These are phyloP conservation scores for Pseudodiploospora longispora DNA, from an alignment of 2,329 filamentous ascomycete genomes.

Conservation along the genomic window DNA sequence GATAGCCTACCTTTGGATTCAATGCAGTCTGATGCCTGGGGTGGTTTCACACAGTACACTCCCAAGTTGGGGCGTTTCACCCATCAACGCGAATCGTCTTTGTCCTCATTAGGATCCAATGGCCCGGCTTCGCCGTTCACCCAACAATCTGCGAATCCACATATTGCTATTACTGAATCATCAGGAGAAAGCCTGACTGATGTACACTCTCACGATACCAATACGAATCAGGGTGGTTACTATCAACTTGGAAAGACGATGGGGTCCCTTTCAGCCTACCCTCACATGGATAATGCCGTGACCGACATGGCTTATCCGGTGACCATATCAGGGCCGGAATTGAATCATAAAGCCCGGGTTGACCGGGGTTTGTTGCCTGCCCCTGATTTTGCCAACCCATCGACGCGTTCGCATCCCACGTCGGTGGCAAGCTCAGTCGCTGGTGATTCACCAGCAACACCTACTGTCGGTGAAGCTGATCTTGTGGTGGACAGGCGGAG, in stretches of 20 bases:
- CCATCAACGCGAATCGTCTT: slow-evolving; percentile 53
- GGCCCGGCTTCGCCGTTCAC: slow-evolving; percentile 53
- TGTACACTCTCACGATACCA: slow-evolving; percentile 23
- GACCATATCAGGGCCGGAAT: slow-evolving; percentile 26
- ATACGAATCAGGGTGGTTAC: slow-evolving; percentile 22
- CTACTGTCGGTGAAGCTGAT: slow-evolving; percentile 41
- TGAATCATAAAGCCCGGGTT: slow-evolving; percentile 24
- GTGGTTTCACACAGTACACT: slow-evolving; percentile 27
- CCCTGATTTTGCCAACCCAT: slow-evolving; percentile 34
- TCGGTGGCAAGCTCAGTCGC: slow-evolving; percentile 51
- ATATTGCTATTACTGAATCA: slow-evolving; percentile 47
- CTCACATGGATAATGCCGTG: slow-evolving; percentile 25
- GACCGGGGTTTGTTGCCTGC: slow-evolving; percentile 37
- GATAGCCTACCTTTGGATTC: slow-evolving; percentile 18
- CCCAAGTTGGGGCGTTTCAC: slow-evolving; percentile 30
- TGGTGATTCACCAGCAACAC: slow-evolving; percentile 53
- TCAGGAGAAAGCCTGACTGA: slow-evolving; percentile 37
- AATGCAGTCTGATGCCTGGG: slow-evolving; percentile 38
- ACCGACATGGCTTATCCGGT: slow-evolving; percentile 33
- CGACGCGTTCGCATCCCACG: slow-evolving; percentile 39
- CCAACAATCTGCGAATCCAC: slow-evolving; percentile 47
- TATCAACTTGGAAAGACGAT: slow-evolving; percentile 35
- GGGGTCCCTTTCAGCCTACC: slow-evolving; percentile 36
- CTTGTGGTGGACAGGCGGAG: slow-evolving; percentile 37
- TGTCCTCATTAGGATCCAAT: slow-evolving; percentile 52